These are phyloP conservation scores for Tricharina praecox DNA, from an alignment of 495 filamentous ascomycete species.

Conservation along the genomic window DNA sequence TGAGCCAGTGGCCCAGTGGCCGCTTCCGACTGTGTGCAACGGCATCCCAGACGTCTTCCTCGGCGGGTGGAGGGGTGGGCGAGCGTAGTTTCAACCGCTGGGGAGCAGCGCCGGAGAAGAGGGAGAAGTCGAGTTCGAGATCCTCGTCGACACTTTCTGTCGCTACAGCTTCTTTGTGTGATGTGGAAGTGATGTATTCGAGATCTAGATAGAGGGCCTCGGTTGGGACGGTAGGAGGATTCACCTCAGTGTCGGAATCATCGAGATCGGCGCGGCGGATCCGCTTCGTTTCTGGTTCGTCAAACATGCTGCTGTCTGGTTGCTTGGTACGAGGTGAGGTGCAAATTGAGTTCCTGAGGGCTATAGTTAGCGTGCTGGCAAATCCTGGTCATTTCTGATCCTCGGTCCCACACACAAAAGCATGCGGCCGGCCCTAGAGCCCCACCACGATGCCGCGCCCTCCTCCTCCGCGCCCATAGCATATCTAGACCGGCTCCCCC, in stretches of 20 bases:
- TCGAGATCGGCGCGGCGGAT: neutral
- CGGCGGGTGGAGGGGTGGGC: conserved; percentile 10
- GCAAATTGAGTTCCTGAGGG: neutral
- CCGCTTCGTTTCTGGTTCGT: conserved; percentile 18
- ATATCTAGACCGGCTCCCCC: neutral
- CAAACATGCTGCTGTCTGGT: neutral
- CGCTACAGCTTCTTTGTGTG: neutral
- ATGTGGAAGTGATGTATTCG: conserved; percentile 12
- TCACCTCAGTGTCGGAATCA: neutral
- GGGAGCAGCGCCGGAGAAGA: conserved; percentile 14
- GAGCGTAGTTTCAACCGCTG: conserved; percentile 11
- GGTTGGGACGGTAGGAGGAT: no score
- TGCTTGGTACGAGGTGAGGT: neutral
- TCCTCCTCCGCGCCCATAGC: no score
- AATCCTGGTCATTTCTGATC: neutral
- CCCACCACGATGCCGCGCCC: neutral
- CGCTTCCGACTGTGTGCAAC: conserved; percentile 10
- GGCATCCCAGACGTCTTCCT: conserved; percentile 14
- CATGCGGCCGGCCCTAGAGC: neutral
- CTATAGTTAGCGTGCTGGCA: no score
- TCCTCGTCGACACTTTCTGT: conserved; percentile 2
- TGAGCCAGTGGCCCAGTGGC: conserved; percentile 8
- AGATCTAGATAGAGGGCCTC: no score
- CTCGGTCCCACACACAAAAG: neutral
- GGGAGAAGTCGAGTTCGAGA: conserved; percentile 12